Base-by-base conservation (phyloP, 2,329 filamentous ascomycete species). In the Fusarium sacchari region DNA sequence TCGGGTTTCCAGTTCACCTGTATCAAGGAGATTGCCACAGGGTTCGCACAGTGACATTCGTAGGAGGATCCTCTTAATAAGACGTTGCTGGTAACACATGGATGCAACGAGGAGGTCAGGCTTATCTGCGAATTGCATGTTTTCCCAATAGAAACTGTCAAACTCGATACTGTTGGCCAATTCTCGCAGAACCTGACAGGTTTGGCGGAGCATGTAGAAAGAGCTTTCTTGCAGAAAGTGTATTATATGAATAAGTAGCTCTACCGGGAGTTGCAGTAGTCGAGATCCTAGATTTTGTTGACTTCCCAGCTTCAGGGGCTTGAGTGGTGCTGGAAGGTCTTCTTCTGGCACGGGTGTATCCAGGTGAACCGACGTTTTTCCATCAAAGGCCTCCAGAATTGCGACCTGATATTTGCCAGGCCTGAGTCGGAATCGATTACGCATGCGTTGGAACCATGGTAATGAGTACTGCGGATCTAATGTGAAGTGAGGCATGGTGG, bases 161-260 rank as follows among this genome's bases (percentile, higher is more conserved):
- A 69, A 42, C 1, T 39, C 2, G 6, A 10, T 3, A 13, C 49
- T 36, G 4, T 44, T 20, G 5, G 7, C 3, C 5, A 60, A 15
- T 10, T 24, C 5, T 0, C 39, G 53, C 2, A 70, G 15, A 5
- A 1, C 5, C 10, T n/a, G 47, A 20, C 53, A 69, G 3, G 60
- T 69, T 46, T 69, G 65, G 3, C 39, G 43, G 1, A 60, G 4
- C 52, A 69, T 64, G 5, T 70, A 70, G 3, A 70, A 8, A 10
- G 65, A 56, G 13, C 39, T 46, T 8, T 24, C 4, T 2, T 32
- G 18, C 3, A 70, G 7, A 28, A 14, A 12, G 0, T 6, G 11
- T 5, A 64, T 26, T 10, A 24, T 3, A 6, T 30, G 7, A 12
- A 70, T 2, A 7, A 70, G 2, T 6, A 69, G 37, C 37, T 69